Conservation (phyloP, 148 eudicot genomes). For the Cornus kousa region DNA sequence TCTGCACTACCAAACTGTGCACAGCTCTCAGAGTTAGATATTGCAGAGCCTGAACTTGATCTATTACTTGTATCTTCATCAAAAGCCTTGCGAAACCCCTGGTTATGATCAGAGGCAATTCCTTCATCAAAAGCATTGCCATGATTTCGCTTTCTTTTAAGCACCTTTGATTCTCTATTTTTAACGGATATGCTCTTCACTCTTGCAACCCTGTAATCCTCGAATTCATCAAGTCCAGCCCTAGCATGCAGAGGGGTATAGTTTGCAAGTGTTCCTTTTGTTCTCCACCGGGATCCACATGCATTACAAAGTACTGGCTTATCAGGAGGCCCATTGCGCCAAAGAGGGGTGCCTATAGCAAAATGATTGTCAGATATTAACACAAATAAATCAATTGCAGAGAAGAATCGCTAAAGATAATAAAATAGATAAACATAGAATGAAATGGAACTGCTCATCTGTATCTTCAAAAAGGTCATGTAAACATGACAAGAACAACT, state of each 20-base stretch:
- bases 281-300: conserved; percentile 98
- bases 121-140: conserved; percentile 33
- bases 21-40: conserved; percentile 91
- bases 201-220: conserved; percentile 56
- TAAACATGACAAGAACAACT: background rate
- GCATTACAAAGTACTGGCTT: conserved; percentile 98
- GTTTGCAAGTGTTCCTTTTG: conserved; percentile 86
- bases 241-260: conserved; percentile 94
- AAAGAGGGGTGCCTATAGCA: conserved; percentile 88
- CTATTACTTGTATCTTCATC: conserved; percentile 93
- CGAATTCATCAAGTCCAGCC: conserved; percentile 62
- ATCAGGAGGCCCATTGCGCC: conserved; percentile 99
- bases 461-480: background rate
- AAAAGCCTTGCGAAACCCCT: conserved; percentile 41
- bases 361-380: conserved; percentile 15
- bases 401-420: background rate
- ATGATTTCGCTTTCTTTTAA: conserved; percentile 66
- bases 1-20: conserved; percentile 78
- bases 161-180: conserved; percentile 58
- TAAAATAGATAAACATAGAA: background rate
- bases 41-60: conserved; percentile 96
- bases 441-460: background rate
- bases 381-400: background rate
- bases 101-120: conserved; percentile 36
- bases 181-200: conserved; percentile 56